phyloP scores from a whole-genome alignment of 192 early-diverging fungal species.

The Martensiomyces pterosporus region DNA sequence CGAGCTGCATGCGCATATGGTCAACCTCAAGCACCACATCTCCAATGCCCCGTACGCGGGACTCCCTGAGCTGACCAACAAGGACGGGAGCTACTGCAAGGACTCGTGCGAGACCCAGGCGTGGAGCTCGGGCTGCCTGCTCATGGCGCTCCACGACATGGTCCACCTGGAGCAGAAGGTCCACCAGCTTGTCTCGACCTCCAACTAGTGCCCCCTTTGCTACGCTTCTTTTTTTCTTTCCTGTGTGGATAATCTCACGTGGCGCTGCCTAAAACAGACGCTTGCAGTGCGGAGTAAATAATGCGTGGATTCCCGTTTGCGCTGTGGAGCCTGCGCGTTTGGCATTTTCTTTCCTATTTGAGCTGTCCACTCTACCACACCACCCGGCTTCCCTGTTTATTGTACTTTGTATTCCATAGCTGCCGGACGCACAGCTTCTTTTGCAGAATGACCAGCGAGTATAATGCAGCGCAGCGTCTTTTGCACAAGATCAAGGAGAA shows the following conservation, averaged over 20 bases:
- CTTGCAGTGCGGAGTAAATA: conserved; percentile 10
- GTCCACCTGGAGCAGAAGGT: conserved; percentile 22
- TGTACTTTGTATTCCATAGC: conserved; percentile 4
- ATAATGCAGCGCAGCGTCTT: conserved; percentile 48
- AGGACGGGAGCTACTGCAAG: conserved; percentile 70
- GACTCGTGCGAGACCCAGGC: conserved; percentile 93
- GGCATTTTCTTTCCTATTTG: too few species aligned
- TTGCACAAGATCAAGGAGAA: conserved; percentile 48
- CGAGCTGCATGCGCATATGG: conserved; percentile 73
- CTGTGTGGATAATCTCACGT: too few species aligned
- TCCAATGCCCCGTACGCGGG: conserved; percentile 76
- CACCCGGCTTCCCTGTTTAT: background rate
- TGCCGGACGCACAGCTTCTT: background rate
- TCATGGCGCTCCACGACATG: conserved; percentile 41
- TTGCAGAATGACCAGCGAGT: conserved; percentile 45
- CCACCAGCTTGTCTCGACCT: too few species aligned
- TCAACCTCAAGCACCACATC: conserved; percentile 55
- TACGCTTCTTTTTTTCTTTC: background rate
- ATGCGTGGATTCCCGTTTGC: background rate
- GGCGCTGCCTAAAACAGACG: too few species aligned
- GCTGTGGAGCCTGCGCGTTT: background rate
- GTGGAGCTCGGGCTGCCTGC: conserved; percentile 60
- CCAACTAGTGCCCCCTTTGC: too few species aligned
- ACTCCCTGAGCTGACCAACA: conserved; percentile 95
- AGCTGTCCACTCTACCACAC: too few species aligned